Evolutionary conservation across 2,329 filamentous ascomycete genomes (phyloP).

Genomic region (Didymella exigua): DNA sequence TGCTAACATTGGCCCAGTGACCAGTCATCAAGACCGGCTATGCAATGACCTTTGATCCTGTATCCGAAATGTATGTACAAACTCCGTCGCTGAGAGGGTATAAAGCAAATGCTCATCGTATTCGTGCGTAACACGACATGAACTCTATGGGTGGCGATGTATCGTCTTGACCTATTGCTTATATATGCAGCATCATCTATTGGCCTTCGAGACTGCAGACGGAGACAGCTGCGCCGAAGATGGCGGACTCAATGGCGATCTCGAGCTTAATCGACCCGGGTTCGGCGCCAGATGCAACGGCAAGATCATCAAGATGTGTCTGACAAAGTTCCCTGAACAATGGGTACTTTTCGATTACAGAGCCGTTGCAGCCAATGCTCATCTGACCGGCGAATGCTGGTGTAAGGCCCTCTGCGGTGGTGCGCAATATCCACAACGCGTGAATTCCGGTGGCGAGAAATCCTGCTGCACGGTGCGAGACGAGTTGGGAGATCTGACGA

Average conservation of each 20-base stretch:
- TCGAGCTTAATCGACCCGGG: constrained; percentile 64
- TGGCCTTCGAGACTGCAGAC: constrained; percentile 48
- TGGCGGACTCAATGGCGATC: constrained; percentile 73
- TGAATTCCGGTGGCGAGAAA: constrained; percentile 69
- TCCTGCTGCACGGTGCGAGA: constrained; percentile 64
- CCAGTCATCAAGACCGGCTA: constrained; percentile 2
- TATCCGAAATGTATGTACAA: constrained; percentile 17
- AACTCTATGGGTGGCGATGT: not conserved
- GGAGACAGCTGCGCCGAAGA: constrained; percentile 76
- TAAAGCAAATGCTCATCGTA: constrained; percentile 12
- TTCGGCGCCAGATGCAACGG: constrained; percentile 47
- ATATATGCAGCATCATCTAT: constrained; percentile 1
- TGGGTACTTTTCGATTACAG: constrained; percentile 79
- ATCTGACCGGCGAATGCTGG: constrained; percentile 46
- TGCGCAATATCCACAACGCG: constrained; percentile 64
- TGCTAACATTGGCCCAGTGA: constrained; percentile 8
- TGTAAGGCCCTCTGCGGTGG: constrained; percentile 54
- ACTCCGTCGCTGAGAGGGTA: constrained; percentile 22
- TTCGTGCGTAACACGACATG: not conserved
- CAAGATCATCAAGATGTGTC: constrained; percentile 65
- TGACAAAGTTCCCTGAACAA: constrained; percentile 68
- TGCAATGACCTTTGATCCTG: constrained; percentile 6
- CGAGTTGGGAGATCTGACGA: constrained; percentile 57
- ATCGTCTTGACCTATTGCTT: not conserved
- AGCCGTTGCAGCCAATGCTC: constrained; percentile 76